Evolutionary conservation across 164 flowering plant genomes (phyloP), one percentile per base, ranked within the genome.

Genomic region (Tetrastigma voinierianum): DNA sequence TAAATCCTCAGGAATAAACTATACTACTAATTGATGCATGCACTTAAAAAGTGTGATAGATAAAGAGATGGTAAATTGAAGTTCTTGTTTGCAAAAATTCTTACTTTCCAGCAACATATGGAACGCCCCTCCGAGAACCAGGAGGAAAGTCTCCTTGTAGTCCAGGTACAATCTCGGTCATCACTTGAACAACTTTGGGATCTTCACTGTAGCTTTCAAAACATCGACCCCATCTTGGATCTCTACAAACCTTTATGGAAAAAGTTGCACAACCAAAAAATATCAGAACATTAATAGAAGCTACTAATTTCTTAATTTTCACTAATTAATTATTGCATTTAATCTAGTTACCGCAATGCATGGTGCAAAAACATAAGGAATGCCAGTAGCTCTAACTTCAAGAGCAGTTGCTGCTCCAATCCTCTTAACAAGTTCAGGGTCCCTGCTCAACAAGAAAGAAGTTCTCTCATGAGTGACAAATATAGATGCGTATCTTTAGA

Each of bases 141-240:
- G 64, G 18, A 20, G 75, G 75, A 12, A 71, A 14, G 0, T 71
- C 75, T 15, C 78, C 78, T 59, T 75, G 78, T 9, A 75, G 49
- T 17, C 78, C 78, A 0, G 78, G 59, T 2, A 75, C 16, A 44
- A 75, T 59, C 46, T 75, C 75, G 46, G 78, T 75, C 78, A 75
- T 75, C 21, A 65, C 69, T 44, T 55, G 47, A 58, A 75, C 78
- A 48, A 75, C 17, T 40, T 49, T 61, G 3, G 58, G 69, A 68
- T 75, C 75, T 65, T 75, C 78, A 19, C 78, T 71, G 78, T 67
- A 75, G 64, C 78, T 75, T 43, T 75, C 78, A 32, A 64, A 75
- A 53, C 78, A 75, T 0, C 78, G 59, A 12, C 78, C 78, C 78
- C 78, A 75, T 71, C 78, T 67, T 4, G 78, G 78, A 67, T 75